These are phyloP conservation scores for Lyophyllum semitale DNA, from an alignment of 768 basidiomycete species.

Conservation along the genomic window DNA sequence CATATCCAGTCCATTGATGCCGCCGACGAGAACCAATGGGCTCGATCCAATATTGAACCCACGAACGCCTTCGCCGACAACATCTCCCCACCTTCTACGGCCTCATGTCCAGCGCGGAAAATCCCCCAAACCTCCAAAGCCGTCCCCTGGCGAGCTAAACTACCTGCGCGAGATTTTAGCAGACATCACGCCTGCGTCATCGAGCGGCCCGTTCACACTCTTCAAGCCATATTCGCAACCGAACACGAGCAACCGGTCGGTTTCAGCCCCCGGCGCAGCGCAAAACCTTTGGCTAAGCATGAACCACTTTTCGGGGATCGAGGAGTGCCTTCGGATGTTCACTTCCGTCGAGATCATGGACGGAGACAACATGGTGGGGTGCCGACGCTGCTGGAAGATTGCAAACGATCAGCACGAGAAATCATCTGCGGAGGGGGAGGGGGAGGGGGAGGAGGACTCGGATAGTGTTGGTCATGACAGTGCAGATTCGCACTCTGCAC, in stretches of 20 bases:
- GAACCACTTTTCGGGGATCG: slow-evolving; percentile 57
- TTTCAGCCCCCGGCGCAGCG: slow-evolving; percentile 6
- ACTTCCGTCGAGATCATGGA: slow-evolving; percentile 92
- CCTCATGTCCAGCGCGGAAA: slow-evolving; percentile 33
- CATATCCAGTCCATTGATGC: slow-evolving; percentile 10
- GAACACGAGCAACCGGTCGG: slow-evolving; percentile 13
- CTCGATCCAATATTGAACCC: slow-evolving; percentile 4
- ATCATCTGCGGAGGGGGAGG: slow-evolving; percentile 30
- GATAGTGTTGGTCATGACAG: slow-evolving; percentile 14
- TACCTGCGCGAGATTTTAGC: slow-evolving; percentile 73
- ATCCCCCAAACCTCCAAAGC: slow-evolving; percentile 55
- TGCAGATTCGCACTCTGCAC: not conserved
- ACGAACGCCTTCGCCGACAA: slow-evolving; percentile 11
- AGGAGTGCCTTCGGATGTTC: slow-evolving; percentile 85
- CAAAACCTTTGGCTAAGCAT: slow-evolving; percentile 47
- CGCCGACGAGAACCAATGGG: slow-evolving; percentile 2
- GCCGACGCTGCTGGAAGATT: slow-evolving; percentile 92
- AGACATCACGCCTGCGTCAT: slow-evolving; percentile 50
- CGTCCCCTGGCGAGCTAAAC: slow-evolving; percentile 55
- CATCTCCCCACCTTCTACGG: slow-evolving; percentile 13
- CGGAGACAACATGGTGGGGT: slow-evolving; percentile 94
- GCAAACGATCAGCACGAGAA: slow-evolving; percentile 61
- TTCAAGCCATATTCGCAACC: slow-evolving; percentile 34
- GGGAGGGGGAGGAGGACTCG: slow-evolving; percentile 26
- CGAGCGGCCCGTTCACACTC: slow-evolving; percentile 48